Conservation (phyloP, 2,329 filamentous ascomycete species). For the Didymella exigua region DNA sequence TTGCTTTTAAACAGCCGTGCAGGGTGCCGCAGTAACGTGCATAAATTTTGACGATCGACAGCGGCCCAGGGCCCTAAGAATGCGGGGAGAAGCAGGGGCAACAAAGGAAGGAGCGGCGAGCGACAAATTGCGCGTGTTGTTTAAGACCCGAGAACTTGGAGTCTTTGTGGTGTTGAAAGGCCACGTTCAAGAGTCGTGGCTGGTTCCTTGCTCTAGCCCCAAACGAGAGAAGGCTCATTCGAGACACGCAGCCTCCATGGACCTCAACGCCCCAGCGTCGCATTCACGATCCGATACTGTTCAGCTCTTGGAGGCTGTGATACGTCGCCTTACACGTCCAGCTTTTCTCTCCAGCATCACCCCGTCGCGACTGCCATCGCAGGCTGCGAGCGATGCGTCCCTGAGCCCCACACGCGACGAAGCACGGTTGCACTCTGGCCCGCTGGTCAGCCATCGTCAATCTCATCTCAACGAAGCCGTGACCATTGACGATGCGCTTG, state of each 20-base stretch:
- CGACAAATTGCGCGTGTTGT: constrained; percentile 18
- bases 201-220: constrained; percentile 32
- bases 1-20: constrained; percentile 4
- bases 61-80: constrained; percentile 9
- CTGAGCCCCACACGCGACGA: constrained; percentile 42
- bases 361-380: constrained; percentile 45
- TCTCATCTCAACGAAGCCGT: constrained; percentile 43
- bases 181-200: constrained; percentile 31
- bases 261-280: constrained; percentile 29
- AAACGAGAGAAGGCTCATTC: constrained; percentile 38
- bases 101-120: constrained; percentile 23
- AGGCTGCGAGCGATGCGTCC: constrained; percentile 47
- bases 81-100: constrained; percentile 18
- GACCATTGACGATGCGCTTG: constrained; percentile 38
- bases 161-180: constrained; percentile 35
- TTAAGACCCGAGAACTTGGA: constrained; percentile 1
- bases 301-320: constrained; percentile 44
- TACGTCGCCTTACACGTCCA: constrained; percentile 39
- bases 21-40: constrained; percentile 9
- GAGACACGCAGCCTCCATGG: constrained; percentile 39
- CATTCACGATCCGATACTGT: constrained; percentile 36
- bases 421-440: constrained; percentile 38
- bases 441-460: constrained; percentile 31
- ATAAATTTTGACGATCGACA: constrained; percentile 19
- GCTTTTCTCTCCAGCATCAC: constrained; percentile 45